Conservation (phyloP, 331 rosid species). For the Stylosanthes scabra region DNA sequence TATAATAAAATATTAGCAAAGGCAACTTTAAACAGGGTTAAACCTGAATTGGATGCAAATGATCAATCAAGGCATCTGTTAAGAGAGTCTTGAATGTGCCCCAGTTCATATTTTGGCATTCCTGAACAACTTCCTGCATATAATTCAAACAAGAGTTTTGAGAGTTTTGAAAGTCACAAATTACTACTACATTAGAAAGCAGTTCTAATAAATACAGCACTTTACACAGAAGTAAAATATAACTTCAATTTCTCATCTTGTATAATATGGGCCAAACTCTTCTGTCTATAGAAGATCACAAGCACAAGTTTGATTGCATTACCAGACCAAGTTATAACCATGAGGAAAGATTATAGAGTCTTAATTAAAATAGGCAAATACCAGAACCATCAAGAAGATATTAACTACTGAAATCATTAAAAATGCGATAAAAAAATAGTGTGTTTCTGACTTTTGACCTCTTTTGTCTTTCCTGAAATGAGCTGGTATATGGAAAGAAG, state of each 20-base stretch:
- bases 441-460: slow-evolving; percentile 64
- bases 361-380: slow-evolving; percentile 28
- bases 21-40: slow-evolving; percentile 5
- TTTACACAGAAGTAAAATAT: neutral
- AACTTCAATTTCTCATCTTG: neutral
- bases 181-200: slow-evolving; percentile 22
- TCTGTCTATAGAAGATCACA: neutral
- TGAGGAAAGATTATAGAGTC: slow-evolving; percentile 19
- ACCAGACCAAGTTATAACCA: slow-evolving; percentile 15
- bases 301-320: neutral
- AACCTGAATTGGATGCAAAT: slow-evolving; percentile 95
- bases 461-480: slow-evolving; percentile 78
- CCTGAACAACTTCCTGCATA: slow-evolving; percentile 77
- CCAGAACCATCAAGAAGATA: slow-evolving; percentile 26
- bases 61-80: slow-evolving; percentile 80
- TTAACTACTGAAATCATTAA: slow-evolving; percentile 13
- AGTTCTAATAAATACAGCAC: neutral
- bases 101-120: slow-evolving; percentile 90
- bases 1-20: slow-evolving; percentile 33
- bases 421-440: slow-evolving; percentile 16
- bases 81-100: slow-evolving; percentile 81
- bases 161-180: slow-evolving; percentile 17
- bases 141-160: slow-evolving; percentile 19
- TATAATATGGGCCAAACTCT: neutral
- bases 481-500: slow-evolving; percentile 95